Evolutionary conservation across 169 alveolate genomes (phyloP).

Genomic region (Plasmodium sp.): DNA sequence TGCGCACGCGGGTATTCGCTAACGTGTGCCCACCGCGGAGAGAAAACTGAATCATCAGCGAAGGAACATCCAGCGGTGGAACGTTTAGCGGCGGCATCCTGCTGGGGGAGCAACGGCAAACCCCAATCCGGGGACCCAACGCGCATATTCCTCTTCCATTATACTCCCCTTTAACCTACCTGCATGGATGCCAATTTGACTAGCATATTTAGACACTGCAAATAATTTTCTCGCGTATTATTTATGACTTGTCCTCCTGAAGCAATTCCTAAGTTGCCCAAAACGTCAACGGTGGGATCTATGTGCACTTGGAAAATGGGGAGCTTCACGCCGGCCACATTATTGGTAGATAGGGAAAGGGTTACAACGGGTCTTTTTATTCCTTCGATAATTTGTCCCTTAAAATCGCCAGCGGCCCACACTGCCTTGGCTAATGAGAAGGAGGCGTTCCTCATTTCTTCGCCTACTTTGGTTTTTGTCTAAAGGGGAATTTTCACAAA

Average conservation of each 20-base stretch:
- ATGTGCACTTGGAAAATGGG: constrained; percentile 93
- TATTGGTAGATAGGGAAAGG: constrained; percentile 91
- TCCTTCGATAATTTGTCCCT: constrained; percentile 91
- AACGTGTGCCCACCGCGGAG: background rate
- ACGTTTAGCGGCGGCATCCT: background rate
- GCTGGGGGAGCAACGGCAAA: background rate
- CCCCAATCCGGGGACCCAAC: background rate
- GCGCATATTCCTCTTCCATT: background rate
- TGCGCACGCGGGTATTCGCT: background rate
- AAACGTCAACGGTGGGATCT: constrained; percentile 90
- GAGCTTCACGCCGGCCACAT: constrained; percentile 96
- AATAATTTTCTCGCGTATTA: constrained; percentile 84
- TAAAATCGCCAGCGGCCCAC: constrained; percentile 96
- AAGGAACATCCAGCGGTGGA: too few species aligned
- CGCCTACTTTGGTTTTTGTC: constrained; percentile 90
- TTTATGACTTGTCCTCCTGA: constrained; percentile 90
- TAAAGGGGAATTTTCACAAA: background rate
- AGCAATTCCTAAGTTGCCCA: constrained; percentile 87
- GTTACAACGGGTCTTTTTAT: constrained; percentile 93
- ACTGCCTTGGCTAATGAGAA: constrained; percentile 94
- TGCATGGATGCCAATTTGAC: constrained; percentile 95
- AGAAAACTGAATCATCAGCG: background rate
- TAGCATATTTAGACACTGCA: constrained; percentile 86
- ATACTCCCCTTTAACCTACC: constrained; percentile 77
- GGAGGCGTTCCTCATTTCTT: constrained; percentile 92